Evolutionary conservation across 257 asterid genomes (phyloP), one percentile per base, ranked within the genome.

Genomic region (Solanum chiquidenum): DNA sequence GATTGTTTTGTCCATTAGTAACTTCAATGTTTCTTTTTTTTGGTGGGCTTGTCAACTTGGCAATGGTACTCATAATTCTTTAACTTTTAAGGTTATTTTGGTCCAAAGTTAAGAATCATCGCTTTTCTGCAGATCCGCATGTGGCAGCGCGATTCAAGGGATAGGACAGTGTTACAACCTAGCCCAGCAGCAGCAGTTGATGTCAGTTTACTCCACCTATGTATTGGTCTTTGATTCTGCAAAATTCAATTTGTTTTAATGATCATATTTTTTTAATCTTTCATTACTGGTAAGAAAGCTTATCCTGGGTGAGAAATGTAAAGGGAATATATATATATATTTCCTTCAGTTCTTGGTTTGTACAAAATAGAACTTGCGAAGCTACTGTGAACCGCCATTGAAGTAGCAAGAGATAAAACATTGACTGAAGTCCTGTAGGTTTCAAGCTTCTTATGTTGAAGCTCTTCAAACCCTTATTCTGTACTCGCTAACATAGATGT

Each of bases 121-220:
- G 84, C 25, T 83, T 75, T 88, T 89, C 86, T 88, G 91, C 95
- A 96, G 98, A 90, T 92, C 90, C 98, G 98, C 88, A 97, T 97
- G 99, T 96, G 95, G 93, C 99, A 97, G 92, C 93, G 95, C 68
- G 98, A 95, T 89, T 93, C 99, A 79, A 92, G 94, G 93, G 98
- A 96, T 89, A 92, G 98, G 94, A 96, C 99, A 89, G 92, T 94
- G 66, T 89, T 97, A 93, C 99, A 97, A 89, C 98, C 99, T 84
- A 93, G 91, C 86, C 99, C 98, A 16, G 99, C 98, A n/a, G 99
- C 99, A 42, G 98, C 98, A 83, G 93, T 97, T 88, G 99, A 97
- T 93, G 99, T 96, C 58, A 89, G 98, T 92, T 88, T 77, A 34
- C 91, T 79, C 69, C 68, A 87, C 88, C 83, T 35, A 38, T 75